Base-by-base conservation (phyloP, 2,329 filamentous ascomycete genomes). In the Drechslerella dactyloides region DNA sequence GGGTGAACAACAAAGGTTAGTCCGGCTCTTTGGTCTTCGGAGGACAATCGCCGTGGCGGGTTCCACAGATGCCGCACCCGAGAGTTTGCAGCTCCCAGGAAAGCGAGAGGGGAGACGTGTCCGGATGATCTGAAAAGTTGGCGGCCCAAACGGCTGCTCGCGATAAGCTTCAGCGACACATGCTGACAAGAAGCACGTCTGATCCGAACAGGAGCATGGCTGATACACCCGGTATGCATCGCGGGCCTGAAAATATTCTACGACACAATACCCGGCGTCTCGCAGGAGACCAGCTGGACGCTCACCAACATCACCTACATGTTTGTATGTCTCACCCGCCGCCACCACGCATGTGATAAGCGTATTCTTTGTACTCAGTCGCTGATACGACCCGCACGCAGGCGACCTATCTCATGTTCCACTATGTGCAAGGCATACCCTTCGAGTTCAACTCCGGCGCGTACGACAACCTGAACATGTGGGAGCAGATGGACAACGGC, bases 391-490 rank as follows among this genome's bases (percentile, higher is more conserved):
- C 19, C 15, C 27, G 19, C 33, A 13, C 48, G 13, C 51, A 77
- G 76, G 93, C 92, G 78, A 97, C 93, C 46, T 99, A 97, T 81
- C 87, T 99, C 81, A 99, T 99, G 94, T 99, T 99, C 82, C 94
- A 99, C 82, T 96, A 91, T 84, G 94, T 99, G 76, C 91, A 93
- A 79, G 94, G 94, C 76, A 91, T 97, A 52, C 94, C 94, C 4
- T 99, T 99, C 79, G 94, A 99, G 81, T 99, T 99, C 85, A 99
- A 99, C 79, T 89, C 91, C 64, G 94, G 94, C 69, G 94, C 94
- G 76, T 99, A 97, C 81, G 94, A 99, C 84, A 97, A 99, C 81
- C 85, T 99, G 78, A 99, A 97, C 83, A 97, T 99, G 94, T 99
- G 94, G 94, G 94, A 99, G 83, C 94, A 99, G 82, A 99, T 99